phyloP scores from a whole-genome alignment of 2,329 filamentous ascomycete species.

The Exophiala oligosperma region DNA sequence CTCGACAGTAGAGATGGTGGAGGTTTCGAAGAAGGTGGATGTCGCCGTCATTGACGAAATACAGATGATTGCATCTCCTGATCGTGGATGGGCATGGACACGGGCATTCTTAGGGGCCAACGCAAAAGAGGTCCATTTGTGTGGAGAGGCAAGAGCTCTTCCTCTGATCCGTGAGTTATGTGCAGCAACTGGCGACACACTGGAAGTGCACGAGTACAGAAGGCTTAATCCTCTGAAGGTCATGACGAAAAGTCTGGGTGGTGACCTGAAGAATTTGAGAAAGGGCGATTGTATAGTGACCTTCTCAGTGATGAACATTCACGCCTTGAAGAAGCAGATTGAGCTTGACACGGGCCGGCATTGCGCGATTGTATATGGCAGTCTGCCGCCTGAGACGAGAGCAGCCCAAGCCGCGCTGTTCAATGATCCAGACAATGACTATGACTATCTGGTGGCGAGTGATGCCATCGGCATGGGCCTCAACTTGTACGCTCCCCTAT shows the following conservation, averaged over 20 bases:
- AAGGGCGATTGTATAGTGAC: conserved; percentile 91
- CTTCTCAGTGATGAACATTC: conserved; percentile 81
- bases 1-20: conserved; percentile 93
- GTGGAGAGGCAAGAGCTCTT: conserved; percentile 82
- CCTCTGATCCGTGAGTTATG: conserved; percentile 76
- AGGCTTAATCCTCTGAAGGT: conserved; percentile 76
- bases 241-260: conserved; percentile 62
- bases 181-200: conserved; percentile 75
- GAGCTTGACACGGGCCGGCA: conserved; percentile 73
- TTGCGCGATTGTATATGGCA: conserved; percentile 91
- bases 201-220: conserved; percentile 78
- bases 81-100: conserved; percentile 93
- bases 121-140: conserved; percentile 88
- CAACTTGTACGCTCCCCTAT: conserved; percentile 65
- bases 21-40: conserved; percentile 62
- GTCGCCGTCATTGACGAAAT: conserved; percentile 98
- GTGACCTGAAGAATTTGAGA: conserved; percentile 65
- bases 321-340: conserved; percentile 74
- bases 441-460: conserved; percentile 89
- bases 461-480: conserved; percentile 97
- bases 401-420: conserved; percentile 89
- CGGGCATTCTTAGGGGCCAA: conserved; percentile 82
- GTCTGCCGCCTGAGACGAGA: conserved; percentile 86
- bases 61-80: conserved; percentile 83
- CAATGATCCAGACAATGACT: conserved; percentile 93